Conservation (phyloP, 108 stramenopile genomes). For the Nitzschia putrida region DNA sequence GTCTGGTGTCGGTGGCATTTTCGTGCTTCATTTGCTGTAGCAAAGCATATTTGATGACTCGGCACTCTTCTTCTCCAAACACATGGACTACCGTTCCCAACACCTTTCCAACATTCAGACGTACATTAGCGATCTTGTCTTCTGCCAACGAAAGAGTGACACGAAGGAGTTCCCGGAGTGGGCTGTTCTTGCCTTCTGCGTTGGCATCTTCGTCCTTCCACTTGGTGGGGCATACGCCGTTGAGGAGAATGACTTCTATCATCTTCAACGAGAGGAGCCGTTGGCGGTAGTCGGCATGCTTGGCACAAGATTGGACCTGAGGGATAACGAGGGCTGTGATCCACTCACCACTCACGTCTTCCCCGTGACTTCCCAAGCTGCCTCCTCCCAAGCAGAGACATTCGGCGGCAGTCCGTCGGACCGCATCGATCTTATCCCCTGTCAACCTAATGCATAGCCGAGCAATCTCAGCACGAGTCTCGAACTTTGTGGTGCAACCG, state of each 20-base stretch:
- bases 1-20: conserved; percentile 42
- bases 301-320: conserved; percentile 62
- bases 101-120: conserved; percentile 81
- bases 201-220: conserved; percentile 41
- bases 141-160: conserved; percentile 65
- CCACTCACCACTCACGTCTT: conserved; percentile 81
- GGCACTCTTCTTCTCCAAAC: conserved; percentile 63
- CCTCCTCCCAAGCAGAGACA: conserved; percentile 85
- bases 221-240: conserved; percentile 49
- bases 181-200: conserved; percentile 47
- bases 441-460: conserved; percentile 73
- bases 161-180: conserved; percentile 62
- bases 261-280: conserved; percentile 80
- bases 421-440: conserved; percentile 81
- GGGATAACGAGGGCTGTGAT: conserved; percentile 79
- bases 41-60: conserved; percentile 56
- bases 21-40: conserved; percentile 75
- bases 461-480: conserved; percentile 83
- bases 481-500: conserved; percentile 75
- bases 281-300: conserved; percentile 69
- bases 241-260: conserved; percentile 77
- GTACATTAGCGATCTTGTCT: conserved; percentile 84
- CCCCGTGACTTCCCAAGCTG: conserved; percentile 77
- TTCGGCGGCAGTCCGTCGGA: conserved; percentile 82
- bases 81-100: conserved; percentile 54